These are phyloP conservation scores for Coemansia sp. DNA, from an alignment of 192 early-diverging fungal species.

Conservation along the genomic window DNA sequence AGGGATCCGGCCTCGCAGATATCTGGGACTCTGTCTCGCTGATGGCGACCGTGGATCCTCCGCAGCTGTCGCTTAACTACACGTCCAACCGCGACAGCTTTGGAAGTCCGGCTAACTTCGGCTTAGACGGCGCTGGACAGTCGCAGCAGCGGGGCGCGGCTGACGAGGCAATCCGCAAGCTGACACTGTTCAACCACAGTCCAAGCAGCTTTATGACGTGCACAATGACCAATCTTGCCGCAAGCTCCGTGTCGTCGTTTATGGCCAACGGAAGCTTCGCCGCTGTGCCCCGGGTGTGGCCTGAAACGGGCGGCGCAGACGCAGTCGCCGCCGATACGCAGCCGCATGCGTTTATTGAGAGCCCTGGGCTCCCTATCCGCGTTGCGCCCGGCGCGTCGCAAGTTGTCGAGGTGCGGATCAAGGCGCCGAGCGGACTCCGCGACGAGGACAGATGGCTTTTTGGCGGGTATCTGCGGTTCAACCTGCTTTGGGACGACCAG, in stretches of 20 bases:
- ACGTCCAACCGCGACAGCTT: slow-evolving; percentile 12
- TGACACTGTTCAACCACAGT: slow-evolving; percentile 39
- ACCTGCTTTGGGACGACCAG: slow-evolving; percentile 49
- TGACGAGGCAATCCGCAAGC: slow-evolving; percentile 16
- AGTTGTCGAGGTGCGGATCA: slow-evolving; percentile 31
- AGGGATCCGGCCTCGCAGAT: slow-evolving; percentile 47
- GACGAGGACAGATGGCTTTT: slow-evolving; percentile 38
- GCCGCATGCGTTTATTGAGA: slow-evolving; percentile 38
- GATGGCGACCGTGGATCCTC: slow-evolving; percentile 35
- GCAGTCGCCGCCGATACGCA: slow-evolving; percentile 21
- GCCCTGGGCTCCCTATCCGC: slow-evolving; percentile 31
- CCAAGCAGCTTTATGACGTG: slow-evolving; percentile 32
- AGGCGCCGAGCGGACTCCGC: slow-evolving; percentile 33
- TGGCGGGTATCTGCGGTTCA: slow-evolving; percentile 48
- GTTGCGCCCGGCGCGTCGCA: slow-evolving; percentile 29
- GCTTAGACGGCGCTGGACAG: slow-evolving; percentile 5
- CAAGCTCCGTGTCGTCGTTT: slow-evolving; percentile 44
- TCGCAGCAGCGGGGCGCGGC: neutral
- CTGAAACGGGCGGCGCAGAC: slow-evolving; percentile 13
- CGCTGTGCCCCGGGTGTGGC: slow-evolving; percentile 37
- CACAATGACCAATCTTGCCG: slow-evolving; percentile 46
- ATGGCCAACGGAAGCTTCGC: slow-evolving; percentile 46
- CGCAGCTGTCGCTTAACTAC: slow-evolving; percentile 49
- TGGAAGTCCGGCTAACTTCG: neutral
- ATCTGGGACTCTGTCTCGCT: slow-evolving; percentile 36